These are phyloP conservation scores for Yamadazyma takamatsuzukensis DNA, from an alignment of 805 yeast genomes.

Conservation along the genomic window DNA sequence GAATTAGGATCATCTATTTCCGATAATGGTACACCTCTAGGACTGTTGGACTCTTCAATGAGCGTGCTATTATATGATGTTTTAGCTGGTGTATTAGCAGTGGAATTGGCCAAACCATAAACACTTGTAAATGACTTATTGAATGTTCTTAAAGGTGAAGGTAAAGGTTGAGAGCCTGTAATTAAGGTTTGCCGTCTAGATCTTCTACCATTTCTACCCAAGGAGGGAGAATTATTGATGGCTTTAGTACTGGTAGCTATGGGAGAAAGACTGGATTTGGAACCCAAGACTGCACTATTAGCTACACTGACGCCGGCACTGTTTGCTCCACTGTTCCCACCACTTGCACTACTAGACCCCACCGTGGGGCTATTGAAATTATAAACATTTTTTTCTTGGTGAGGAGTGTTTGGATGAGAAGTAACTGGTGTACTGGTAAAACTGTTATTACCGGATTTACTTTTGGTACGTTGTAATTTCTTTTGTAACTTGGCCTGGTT, in stretches of 20 bases:
- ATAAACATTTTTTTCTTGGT: slow-evolving; percentile 3
- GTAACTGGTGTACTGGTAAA: slow-evolving; percentile 10
- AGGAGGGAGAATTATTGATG: slow-evolving; percentile 28
- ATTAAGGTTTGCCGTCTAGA: slow-evolving; percentile 74
- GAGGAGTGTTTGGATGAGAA: slow-evolving; percentile 14
- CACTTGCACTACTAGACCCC: slow-evolving; percentile 1
- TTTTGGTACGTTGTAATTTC: slow-evolving; percentile 37
- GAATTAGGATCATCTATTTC: slow-evolving; percentile 10
- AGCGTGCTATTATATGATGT: slow-evolving; percentile 10
- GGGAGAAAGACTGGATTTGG: slow-evolving; percentile 5
- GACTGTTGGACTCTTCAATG: slow-evolving; percentile 9
- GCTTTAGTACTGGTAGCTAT: slow-evolving; percentile 5
- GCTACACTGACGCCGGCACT: slow-evolving; percentile 1
- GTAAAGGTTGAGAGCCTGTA: slow-evolving; percentile 90
- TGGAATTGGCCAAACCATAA: slow-evolving; percentile 35
- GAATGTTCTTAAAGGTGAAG: slow-evolving; percentile 74
- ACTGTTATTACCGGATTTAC: slow-evolving; percentile 16
- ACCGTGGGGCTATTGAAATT: slow-evolving; percentile 1
- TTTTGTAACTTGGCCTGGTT: slow-evolving; percentile 44
- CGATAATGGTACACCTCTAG: slow-evolving; percentile 17
- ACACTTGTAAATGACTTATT: slow-evolving; percentile 37
- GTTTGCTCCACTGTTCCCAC: not conserved
- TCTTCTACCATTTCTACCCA: slow-evolving; percentile 45
- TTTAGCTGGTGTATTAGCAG: slow-evolving; percentile 37
- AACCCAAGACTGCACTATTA: not conserved